Conservation (phyloP, 768 basidiomycete genomes). For the Naganishia vishniacii region DNA sequence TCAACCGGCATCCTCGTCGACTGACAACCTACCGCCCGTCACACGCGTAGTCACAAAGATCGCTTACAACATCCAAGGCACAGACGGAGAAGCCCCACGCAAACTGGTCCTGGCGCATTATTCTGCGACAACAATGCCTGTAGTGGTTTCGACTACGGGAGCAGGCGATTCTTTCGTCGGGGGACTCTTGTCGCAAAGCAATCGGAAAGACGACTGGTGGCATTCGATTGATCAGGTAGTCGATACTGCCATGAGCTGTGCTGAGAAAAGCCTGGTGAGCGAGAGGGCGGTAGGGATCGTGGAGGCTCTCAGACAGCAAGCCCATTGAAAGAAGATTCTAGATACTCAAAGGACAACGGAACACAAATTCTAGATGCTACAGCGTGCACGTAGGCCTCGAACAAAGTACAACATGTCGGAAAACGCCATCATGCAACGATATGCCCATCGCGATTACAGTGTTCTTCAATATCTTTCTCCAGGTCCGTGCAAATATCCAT, state of each 20-base stretch:
- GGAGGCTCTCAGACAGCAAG: neutral
- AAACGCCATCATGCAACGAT: too few species aligned
- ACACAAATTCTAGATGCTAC: neutral
- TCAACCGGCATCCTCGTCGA: constrained; percentile 1
- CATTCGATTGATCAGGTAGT: neutral
- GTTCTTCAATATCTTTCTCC: too few species aligned
- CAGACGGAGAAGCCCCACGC: constrained; percentile 38
- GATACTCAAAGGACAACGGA: too few species aligned
- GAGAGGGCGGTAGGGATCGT: constrained; percentile 13
- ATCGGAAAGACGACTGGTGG: constrained; percentile 1
- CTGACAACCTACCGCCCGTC: constrained; percentile 52
- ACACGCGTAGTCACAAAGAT: constrained; percentile 54
- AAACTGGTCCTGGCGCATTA: constrained; percentile 63
- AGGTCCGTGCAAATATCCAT: too few species aligned
- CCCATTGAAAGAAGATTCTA: too few species aligned
- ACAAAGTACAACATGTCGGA: too few species aligned
- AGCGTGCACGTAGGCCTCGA: too few species aligned
- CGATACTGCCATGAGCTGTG: constrained; percentile 11
- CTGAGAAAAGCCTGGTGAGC: constrained; percentile 16
- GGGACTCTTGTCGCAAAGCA: constrained; percentile 64
- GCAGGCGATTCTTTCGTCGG: constrained; percentile 90
- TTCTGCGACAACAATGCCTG: constrained; percentile 55
- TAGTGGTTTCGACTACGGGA: constrained; percentile 71
- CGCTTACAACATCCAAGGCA: constrained; percentile 49
- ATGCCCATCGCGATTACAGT: too few species aligned